A percentile compares a stretch with the other conserved stretches of the same genome.
Evolutionary conservation across 2,329 filamentous ascomycete genomes (phyloP).

Genomic region (Xylaria sp.): DNA sequence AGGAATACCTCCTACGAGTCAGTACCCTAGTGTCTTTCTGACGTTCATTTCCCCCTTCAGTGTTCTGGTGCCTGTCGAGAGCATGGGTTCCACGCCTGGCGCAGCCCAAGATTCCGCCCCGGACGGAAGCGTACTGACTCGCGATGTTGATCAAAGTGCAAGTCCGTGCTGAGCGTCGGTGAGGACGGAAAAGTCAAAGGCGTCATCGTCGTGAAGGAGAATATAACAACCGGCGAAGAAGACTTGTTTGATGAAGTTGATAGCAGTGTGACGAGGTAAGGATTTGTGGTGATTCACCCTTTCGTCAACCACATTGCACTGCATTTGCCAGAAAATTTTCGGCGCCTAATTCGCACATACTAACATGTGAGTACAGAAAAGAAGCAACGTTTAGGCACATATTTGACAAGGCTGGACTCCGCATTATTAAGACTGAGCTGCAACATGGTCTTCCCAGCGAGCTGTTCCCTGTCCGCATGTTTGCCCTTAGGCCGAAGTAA

Average conservation of each 20-base stretch:
- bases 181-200: conserved; percentile 52
- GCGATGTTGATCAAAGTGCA: conserved; percentile 55
- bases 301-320: conserved; percentile 2
- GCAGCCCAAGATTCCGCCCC: not conserved
- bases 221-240: conserved; percentile 70
- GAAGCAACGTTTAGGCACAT: conserved; percentile 77
- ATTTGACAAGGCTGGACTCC: conserved; percentile 76
- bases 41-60: not conserved
- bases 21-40: conserved; percentile 9
- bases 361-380: conserved; percentile 58
- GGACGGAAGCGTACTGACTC: conserved; percentile 4
- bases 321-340: conserved; percentile 7
- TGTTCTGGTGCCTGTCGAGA: conserved; percentile 10
- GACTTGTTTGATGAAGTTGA: conserved; percentile 83
- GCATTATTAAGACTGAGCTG: conserved; percentile 75
- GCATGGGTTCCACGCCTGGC: not conserved
- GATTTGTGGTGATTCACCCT: conserved; percentile 41
- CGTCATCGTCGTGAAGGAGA: conserved; percentile 83
- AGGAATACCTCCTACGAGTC: conserved; percentile 69
- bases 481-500: conserved; percentile 71
- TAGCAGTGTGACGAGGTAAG: conserved; percentile 79
- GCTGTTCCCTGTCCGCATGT: conserved; percentile 80
- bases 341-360: conserved; percentile 16
- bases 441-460: conserved; percentile 66
- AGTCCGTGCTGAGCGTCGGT: conserved; percentile 51